A percentile compares a stretch with the other conserved stretches of the same genome.
phyloP scores from a whole-genome alignment of 2,329 filamentous ascomycete genomes.

The Fusarium humuli region DNA sequence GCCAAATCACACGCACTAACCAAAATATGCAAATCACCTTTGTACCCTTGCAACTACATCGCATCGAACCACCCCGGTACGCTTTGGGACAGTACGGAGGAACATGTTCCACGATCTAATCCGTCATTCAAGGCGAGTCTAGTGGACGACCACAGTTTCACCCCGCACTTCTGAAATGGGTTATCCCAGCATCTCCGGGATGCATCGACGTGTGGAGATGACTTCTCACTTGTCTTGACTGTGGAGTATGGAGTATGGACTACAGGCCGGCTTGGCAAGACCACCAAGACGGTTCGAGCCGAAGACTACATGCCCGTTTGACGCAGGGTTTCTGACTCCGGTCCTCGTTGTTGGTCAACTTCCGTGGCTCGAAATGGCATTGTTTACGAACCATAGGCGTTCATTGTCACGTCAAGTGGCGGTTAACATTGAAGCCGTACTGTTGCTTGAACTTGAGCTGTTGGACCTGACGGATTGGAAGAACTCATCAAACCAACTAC shows the following conservation, averaged over 20 bases:
- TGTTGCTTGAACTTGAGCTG: background rate
- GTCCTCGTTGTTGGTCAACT: constrained; percentile 2
- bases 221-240: constrained; percentile 11
- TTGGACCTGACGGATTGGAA: background rate
- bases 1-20: constrained; percentile 15
- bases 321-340: constrained; percentile 12
- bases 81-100: constrained; percentile 44
- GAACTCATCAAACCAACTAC: background rate
- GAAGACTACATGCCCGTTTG: constrained; percentile 23
- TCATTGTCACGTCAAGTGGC: background rate
- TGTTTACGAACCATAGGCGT: background rate
- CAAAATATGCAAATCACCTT: constrained; percentile 14
- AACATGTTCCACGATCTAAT: constrained; percentile 41
- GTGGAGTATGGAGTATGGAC: constrained; percentile 24
- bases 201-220: constrained; percentile 24
- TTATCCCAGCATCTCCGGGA: constrained; percentile 20
- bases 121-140: constrained; percentile 14
- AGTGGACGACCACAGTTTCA: constrained; percentile 1
- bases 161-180: constrained; percentile 37
- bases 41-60: constrained; percentile 15
- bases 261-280: constrained; percentile 27
- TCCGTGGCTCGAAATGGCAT: constrained; percentile 24
- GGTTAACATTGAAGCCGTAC: background rate
- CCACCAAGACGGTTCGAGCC: constrained; percentile 41
- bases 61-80: constrained; percentile 32